phyloP scores from a whole-genome alignment of 2,329 filamentous ascomycete genomes.

The Neofusicoccum laricinum region DNA sequence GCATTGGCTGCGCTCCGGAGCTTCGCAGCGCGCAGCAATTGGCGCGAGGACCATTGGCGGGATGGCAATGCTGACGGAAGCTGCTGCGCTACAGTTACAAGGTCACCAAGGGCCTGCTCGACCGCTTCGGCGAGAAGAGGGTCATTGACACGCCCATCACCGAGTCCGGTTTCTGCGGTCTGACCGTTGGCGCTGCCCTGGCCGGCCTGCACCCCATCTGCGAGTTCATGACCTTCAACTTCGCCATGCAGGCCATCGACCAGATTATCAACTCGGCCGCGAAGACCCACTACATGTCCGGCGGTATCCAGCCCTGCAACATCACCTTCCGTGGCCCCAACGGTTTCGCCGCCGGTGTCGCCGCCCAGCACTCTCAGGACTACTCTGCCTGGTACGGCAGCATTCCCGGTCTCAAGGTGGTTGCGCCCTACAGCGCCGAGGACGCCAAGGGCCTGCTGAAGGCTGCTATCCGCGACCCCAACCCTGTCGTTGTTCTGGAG shows the following conservation, averaged over 20 bases:
- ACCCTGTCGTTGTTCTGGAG: slow-evolving; percentile 76
- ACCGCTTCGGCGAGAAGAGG: slow-evolving; percentile 95
- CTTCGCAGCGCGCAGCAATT: background rate
- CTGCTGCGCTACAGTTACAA: slow-evolving; percentile 66
- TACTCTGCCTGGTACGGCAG: slow-evolving; percentile 99
- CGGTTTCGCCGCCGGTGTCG: slow-evolving; percentile 94
- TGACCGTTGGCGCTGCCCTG: slow-evolving; percentile 91
- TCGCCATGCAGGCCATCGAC: slow-evolving; percentile 99
- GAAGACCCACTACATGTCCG: slow-evolving; percentile 99
- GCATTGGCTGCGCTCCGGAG: background rate
- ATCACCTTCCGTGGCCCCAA: slow-evolving; percentile 99
- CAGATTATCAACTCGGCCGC: slow-evolving; percentile 98
- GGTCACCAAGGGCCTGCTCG: slow-evolving; percentile 94
- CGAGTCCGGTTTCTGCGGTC: slow-evolving; percentile 90
- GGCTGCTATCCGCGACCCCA: slow-evolving; percentile 96
- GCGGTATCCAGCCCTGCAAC: slow-evolving; percentile 98
- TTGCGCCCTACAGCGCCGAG: slow-evolving; percentile 92
- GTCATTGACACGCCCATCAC: slow-evolving; percentile 99
- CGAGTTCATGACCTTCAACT: slow-evolving; percentile 99
- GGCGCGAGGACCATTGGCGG: background rate
- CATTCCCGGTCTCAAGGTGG: slow-evolving; percentile 96
- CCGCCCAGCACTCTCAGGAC: slow-evolving; percentile 97
- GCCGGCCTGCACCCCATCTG: slow-evolving; percentile 91
- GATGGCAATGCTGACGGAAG: slow-evolving; percentile 35
- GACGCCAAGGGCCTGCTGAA: slow-evolving; percentile 98